A percentile compares a stretch with the other conserved stretches of the same genome.
phyloP scores from a whole-genome alignment of 495 filamentous ascomycete species.

The Filosporella fistucella region DNA sequence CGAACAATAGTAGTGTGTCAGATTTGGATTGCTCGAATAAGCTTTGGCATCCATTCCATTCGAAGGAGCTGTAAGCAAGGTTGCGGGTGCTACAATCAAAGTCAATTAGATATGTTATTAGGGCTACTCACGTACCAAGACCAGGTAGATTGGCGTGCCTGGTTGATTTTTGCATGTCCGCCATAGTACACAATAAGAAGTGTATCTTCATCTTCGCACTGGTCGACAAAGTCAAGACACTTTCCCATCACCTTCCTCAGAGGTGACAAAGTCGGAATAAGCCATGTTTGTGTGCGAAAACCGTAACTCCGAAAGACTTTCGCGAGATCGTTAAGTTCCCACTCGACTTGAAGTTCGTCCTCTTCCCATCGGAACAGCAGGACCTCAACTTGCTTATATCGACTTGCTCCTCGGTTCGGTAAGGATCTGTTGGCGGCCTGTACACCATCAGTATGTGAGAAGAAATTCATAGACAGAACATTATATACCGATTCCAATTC shows the following conservation, averaged over 20 bases:
- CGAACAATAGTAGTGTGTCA: slow-evolving; percentile 47
- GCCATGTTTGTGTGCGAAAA: slow-evolving; percentile 42
- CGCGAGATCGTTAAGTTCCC: slow-evolving; percentile 44
- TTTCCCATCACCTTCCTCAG: slow-evolving; percentile 45
- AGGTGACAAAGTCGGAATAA: slow-evolving; percentile 45
- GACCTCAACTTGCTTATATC: slow-evolving; percentile 46
- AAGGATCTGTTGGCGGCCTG: slow-evolving; percentile 30
- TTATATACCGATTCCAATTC: too few relatives aligned
- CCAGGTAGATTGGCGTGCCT: slow-evolving; percentile 48
- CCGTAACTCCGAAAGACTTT: slow-evolving; percentile 43
- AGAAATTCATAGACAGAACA: too few relatives aligned
- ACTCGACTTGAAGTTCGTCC: slow-evolving; percentile 48
- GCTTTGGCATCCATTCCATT: slow-evolving; percentile 43
- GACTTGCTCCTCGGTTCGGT: too few relatives aligned
- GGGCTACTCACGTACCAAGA: slow-evolving; percentile 41
- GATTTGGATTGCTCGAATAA: slow-evolving; percentile 46
- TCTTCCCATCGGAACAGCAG: slow-evolving; percentile 51
- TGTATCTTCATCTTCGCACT: slow-evolving; percentile 43
- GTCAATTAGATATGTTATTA: too few relatives aligned
- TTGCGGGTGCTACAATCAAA: slow-evolving; percentile 7
- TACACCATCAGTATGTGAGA: too few relatives aligned
- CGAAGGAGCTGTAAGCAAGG: too few relatives aligned
- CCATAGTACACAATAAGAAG: slow-evolving; percentile 50
- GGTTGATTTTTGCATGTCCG: slow-evolving; percentile 48
- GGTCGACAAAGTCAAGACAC: slow-evolving; percentile 42